Percentiles rank a stretch among this genome's conserved stretches.
These are phyloP conservation scores for Mycena chlorophos DNA, from an alignment of 768 basidiomycete genomes.

Conservation along the genomic window DNA sequence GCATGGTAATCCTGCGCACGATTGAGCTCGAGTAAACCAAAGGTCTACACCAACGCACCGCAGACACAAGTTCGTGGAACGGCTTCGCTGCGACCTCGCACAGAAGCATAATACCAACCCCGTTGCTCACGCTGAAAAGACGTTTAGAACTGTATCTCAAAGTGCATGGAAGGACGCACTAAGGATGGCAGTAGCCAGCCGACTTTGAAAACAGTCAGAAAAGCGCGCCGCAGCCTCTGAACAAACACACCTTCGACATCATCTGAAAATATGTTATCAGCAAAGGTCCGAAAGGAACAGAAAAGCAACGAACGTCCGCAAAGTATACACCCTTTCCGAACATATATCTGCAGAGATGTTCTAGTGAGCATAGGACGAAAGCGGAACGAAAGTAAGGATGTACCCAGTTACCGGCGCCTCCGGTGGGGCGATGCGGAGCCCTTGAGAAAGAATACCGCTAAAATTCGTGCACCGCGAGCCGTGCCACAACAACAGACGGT, in stretches of 20 bases:
- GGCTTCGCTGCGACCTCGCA: constrained; percentile 63
- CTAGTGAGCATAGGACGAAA: not conserved
- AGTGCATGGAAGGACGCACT: constrained; percentile 34
- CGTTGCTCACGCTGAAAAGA: constrained; percentile 45
- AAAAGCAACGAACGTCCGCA: constrained; percentile 47
- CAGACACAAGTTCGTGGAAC: constrained; percentile 46
- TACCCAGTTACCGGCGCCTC: constrained; percentile 55
- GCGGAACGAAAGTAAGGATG: not conserved
- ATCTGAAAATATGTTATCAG: constrained; percentile 38
- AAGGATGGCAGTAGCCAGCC: constrained; percentile 54
- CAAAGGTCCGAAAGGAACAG: constrained; percentile 1
- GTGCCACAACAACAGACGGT: constrained; percentile 62
- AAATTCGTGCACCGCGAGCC: constrained; percentile 65
- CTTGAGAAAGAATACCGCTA: constrained; percentile 63
- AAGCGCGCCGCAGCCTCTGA: not conserved
- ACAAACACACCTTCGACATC: constrained; percentile 55
- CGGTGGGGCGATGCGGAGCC: constrained; percentile 63
- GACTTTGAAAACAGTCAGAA: constrained; percentile 36
- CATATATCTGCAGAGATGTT: constrained; percentile 51
- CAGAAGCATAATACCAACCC: constrained; percentile 55
- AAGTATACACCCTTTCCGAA: constrained; percentile 70
- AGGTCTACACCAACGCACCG: constrained; percentile 30
- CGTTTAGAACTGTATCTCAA: constrained; percentile 3
- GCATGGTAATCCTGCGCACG: constrained; percentile 47
- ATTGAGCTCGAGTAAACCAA: not conserved